Evolutionary conservation across 805 yeast genomes (phyloP), one percentile per base, ranked within the genome.

Genomic region (Cyberlindnera petersonii): DNA sequence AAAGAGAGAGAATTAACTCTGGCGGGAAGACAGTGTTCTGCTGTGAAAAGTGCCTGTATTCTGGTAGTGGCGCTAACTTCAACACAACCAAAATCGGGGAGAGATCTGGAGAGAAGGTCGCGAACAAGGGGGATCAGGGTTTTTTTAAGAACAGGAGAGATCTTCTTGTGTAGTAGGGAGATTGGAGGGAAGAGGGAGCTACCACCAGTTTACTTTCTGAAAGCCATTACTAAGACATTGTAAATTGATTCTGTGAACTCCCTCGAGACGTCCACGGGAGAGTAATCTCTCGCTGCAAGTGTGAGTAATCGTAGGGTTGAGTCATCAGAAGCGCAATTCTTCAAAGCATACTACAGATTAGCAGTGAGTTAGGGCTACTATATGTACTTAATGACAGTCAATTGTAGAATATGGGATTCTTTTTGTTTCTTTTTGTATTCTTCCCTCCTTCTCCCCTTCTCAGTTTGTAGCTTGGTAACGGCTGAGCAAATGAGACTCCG

Each of bases 401-500:
- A 9, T 9, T 26, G 14, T 26, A 26, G 30, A 6, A n/a, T n/a
- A n/a, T n/a, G n/a, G 24, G 24, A 11, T 22, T 9, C 24, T 22
- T 11, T 22, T 11, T 11, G 24, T 22, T 22, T 8, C 24, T 8
- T 13, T 24, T n/a, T n/a, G n/a, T n/a, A n/a, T n/a, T n/a, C n/a
- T n/a, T n/a, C n/a, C n/a, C n/a, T n/a, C n/a, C n/a, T n/a, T n/a
- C n/a, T n/a, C n/a, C n/a, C n/a, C n/a, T n/a, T n/a, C n/a, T n/a
- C n/a, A 24, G 14, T 24, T 17, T 14, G 28, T 37, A 24, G 28
- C 22, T 15, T 31, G 36, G 23, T 38, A 28, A 24, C 33, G 33
- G 37, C 49, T 46, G 28, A 47, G 29, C 21, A 48, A 21, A 23
- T 39, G 44, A 0, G 43, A 39, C 11, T 48, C 46, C 3, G 40